phyloP scores from a whole-genome alignment of 2,329 filamentous ascomycete species.

The Emergomyces orientalis region DNA sequence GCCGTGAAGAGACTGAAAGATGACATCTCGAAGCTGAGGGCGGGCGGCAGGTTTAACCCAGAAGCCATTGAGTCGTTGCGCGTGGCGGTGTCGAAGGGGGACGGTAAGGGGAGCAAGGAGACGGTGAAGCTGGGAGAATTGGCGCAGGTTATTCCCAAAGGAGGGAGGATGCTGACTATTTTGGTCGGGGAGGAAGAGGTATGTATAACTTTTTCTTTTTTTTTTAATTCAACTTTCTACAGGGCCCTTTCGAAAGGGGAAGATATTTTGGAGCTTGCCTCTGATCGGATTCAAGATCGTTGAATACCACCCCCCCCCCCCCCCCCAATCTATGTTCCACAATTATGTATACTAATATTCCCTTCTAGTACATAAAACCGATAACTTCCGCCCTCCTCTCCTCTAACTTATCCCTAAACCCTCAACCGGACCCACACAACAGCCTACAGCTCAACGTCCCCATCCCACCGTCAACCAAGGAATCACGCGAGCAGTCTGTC shows the following conservation, averaged over 20 bases:
- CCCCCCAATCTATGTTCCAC: background rate
- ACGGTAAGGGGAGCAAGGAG: slow-evolving; percentile 35
- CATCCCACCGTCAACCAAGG: slow-evolving; percentile 40
- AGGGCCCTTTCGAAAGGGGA: background rate
- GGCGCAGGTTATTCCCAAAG: slow-evolving; percentile 58
- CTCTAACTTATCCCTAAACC: slow-evolving; percentile 36
- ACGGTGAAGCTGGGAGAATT: slow-evolving; percentile 51
- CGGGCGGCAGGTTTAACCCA: slow-evolving; percentile 54
- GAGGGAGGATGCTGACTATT: slow-evolving; percentile 51
- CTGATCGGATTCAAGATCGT: background rate
- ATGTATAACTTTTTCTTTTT: slow-evolving; percentile 18
- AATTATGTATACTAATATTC: background rate
- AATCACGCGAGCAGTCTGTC: slow-evolving; percentile 36
- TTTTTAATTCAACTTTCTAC: background rate
- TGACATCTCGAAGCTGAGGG: slow-evolving; percentile 52
- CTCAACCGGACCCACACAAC: slow-evolving; percentile 36
- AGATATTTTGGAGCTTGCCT: background rate
- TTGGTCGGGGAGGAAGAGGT: slow-evolving; percentile 57
- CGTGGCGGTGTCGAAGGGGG: slow-evolving; percentile 46
- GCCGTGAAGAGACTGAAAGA: slow-evolving; percentile 50
- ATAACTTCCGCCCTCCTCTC: slow-evolving; percentile 35
- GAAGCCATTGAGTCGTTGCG: slow-evolving; percentile 52
- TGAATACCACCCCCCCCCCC: background rate
- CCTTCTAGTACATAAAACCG: slow-evolving; percentile 36
- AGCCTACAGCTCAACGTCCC: slow-evolving; percentile 37